Evolutionary conservation across 1,284 basidiomycete genomes (phyloP), one percentile per base, ranked within the genome.

Genomic region (Inonotus obliquus): DNA sequence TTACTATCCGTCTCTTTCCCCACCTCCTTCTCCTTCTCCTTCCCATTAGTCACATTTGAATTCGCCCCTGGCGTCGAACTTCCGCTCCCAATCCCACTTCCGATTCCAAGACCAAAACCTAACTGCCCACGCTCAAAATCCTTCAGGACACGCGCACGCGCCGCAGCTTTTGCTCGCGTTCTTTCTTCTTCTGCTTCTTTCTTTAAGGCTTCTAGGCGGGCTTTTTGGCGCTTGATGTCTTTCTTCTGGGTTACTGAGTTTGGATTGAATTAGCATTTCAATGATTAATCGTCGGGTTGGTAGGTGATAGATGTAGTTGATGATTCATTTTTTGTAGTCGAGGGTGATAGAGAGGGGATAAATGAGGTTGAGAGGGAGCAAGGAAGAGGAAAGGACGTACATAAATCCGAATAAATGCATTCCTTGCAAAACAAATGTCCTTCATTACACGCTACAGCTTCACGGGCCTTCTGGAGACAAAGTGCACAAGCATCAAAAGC

Each of bases 351-450:
- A 56, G 37, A 4, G 61, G 19, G 35, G 25, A 14, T 25, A 6
- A 41, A 25, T 32, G 32, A 32, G 32, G 9, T 32, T 4, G 32
- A 9, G 32, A 32, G 32, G 32, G 32, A 4, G 32, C 9, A 9
- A 32, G 32, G 32, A 17, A 49, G 19, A 55, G 38, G 37, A 37
- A 21, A 25, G 48, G 19, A 74, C 86, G 70, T 73, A 91, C 89
- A 72, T 35, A 92, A 81, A 70, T 91, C 90, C 0, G 85, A 83
- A 67, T 88, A 85, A 11, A 86, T 86, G 69, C 94, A 93, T 73
- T 96, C 93, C 69, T 90, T 92, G 81, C 95, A 98, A 74, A 90
- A 92, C 11, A 97, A 69, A 73, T 98, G 95, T 0, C 96, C 95
- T 60, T 89, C 81, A 27, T 83, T 75, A 70, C 95, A 98, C 10